Evolutionary conservation across 805 yeast species (phyloP).

Genomic region (Ogataea saltuana): DNA sequence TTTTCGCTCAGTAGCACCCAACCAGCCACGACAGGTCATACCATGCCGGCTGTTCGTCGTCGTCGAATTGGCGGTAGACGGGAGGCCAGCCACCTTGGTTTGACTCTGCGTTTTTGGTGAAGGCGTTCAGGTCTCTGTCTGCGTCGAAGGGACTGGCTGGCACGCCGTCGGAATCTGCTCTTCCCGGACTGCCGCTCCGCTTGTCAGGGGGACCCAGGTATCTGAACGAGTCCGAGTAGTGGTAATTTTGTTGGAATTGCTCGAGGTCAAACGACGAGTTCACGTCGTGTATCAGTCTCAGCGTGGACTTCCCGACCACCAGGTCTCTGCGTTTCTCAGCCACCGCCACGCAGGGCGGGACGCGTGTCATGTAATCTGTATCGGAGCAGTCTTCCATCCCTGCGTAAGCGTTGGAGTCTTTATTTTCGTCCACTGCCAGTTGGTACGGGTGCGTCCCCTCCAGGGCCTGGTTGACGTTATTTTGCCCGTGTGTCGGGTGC

Average conservation of each 20-base stretch:
- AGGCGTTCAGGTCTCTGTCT: conserved; percentile 18
- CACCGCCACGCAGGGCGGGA: conserved; percentile 1
- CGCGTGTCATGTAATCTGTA: conserved; percentile 5
- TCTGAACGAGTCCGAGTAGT: conserved; percentile 22
- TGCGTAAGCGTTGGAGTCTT: background rate
- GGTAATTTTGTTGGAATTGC: conserved; percentile 15
- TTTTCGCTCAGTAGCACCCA: conserved; percentile 16
- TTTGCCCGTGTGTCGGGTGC: conserved; percentile 34
- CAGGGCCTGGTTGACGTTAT: conserved; percentile 31
- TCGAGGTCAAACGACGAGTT: conserved; percentile 20
- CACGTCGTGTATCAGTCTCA: conserved; percentile 19
- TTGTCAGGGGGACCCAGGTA: conserved; percentile 9
- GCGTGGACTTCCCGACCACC: conserved; percentile 17
- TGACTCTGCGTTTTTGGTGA: conserved; percentile 7
- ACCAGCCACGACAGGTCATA: conserved; percentile 17
- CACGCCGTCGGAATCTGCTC: background rate
- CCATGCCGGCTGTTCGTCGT: conserved; percentile 13
- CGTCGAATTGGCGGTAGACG: conserved; percentile 2
- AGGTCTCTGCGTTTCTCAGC: conserved; percentile 7
- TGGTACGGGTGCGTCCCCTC: conserved; percentile 38
- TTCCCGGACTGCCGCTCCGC: conserved; percentile 3
- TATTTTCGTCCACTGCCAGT: conserved; percentile 2
- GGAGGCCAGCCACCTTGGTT: background rate
- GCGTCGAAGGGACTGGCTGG: conserved; percentile 20
- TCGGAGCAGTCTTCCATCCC: conserved; percentile 2